Conservation (phyloP, 495 filamentous ascomycete genomes). For the Xylaria nigripes region DNA sequence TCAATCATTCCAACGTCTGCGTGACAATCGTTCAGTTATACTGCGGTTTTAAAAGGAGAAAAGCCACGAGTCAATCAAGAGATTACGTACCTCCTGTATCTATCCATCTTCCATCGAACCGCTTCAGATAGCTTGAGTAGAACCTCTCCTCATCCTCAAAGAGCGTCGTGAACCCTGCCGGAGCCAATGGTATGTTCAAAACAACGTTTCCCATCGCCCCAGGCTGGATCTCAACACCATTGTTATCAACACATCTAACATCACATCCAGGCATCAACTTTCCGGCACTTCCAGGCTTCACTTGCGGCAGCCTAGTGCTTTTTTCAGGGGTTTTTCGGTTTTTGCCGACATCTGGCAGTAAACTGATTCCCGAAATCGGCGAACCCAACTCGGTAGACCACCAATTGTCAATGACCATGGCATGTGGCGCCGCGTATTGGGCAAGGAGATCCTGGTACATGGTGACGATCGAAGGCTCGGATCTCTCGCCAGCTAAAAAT, state of each 20-base stretch:
- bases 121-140: conserved; percentile 69
- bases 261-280: conserved; percentile 89
- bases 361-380: conserved; percentile 74
- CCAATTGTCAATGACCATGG: conserved; percentile 85
- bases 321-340: conserved; percentile 26
- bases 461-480: conserved; percentile 75
- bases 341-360: conserved; percentile 47
- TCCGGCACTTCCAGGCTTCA: conserved; percentile 80
- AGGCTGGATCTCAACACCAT: conserved; percentile 55
- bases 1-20: conserved; percentile 78
- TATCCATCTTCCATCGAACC: conserved; percentile 72
- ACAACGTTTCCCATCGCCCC: conserved; percentile 91
- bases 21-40: neutral
- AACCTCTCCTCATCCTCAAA: conserved; percentile 81
- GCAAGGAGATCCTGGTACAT: conserved; percentile 66
- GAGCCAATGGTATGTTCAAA: conserved; percentile 69
- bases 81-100: conserved; percentile 57
- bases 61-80: neutral
- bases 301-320: conserved; percentile 29
- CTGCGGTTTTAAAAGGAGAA: neutral
- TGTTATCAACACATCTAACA: conserved; percentile 72
- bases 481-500: conserved; percentile 84
- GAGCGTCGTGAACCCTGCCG: conserved; percentile 75
- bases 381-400: conserved; percentile 91
- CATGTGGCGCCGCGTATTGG: conserved; percentile 52